These are phyloP conservation scores for Cryphonectria carpinicola DNA, from an alignment of 2,329 filamentous ascomycete genomes.

Conservation along the genomic window DNA sequence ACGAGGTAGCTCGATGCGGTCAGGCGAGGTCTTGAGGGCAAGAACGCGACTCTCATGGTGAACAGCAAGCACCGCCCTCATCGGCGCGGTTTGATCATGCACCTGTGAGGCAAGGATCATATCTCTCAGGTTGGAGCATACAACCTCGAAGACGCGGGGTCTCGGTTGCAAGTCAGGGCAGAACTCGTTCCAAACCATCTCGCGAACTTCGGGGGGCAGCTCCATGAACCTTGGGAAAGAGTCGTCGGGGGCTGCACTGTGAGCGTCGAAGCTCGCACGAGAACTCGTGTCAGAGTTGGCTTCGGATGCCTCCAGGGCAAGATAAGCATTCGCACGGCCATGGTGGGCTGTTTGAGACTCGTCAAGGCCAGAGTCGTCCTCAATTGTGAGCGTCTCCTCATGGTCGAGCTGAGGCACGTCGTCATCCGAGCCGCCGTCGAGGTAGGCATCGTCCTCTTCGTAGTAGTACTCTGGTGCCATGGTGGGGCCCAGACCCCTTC, in stretches of 20 bases:
- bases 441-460: not conserved
- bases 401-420: not conserved
- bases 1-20: slow-evolving; percentile 38
- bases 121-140: not conserved
- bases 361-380: not conserved
- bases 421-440: not conserved
- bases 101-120: slow-evolving; percentile 30
- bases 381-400: not conserved
- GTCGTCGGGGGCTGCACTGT: not conserved
- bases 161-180: slow-evolving; percentile 37
- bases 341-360: not conserved
- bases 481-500: not conserved
- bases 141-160: slow-evolving; percentile 38
- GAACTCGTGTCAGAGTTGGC: not conserved
- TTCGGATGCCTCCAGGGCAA: slow-evolving; percentile 28
- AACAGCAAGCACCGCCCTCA: slow-evolving; percentile 40
- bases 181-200: slow-evolving; percentile 40
- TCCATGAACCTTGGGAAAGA: slow-evolving; percentile 35
- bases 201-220: slow-evolving; percentile 41
- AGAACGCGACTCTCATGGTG: slow-evolving; percentile 43
- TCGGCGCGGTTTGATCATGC: slow-evolving; percentile 35
- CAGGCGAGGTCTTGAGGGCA: slow-evolving; percentile 38
- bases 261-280: not conserved
- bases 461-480: not conserved
- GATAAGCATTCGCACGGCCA: not conserved